A percentile compares a stretch with the other conserved stretches of the same genome.
phyloP scores from a whole-genome alignment of 2,329 filamentous ascomycete species.

The Grosmannia huntii region DNA sequence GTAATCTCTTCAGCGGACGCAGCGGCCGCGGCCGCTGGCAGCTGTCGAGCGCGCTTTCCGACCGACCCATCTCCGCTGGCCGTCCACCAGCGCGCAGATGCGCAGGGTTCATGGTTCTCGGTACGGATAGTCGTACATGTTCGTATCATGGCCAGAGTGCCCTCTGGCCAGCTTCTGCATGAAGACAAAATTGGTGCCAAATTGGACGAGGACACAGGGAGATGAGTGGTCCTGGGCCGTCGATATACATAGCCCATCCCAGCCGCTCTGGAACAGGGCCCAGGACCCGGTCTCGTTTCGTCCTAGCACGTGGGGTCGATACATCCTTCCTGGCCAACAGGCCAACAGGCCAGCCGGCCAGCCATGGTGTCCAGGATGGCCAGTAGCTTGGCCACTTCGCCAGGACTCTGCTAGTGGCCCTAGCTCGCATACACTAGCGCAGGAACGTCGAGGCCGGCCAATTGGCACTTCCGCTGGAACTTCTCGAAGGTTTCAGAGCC shows the following conservation, averaged over 20 bases:
- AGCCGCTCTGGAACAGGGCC: neutral
- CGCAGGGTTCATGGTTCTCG: neutral
- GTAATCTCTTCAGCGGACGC: neutral
- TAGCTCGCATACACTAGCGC: neutral
- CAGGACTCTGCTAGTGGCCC: neutral
- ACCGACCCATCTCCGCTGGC: neutral
- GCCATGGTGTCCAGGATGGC: no score
- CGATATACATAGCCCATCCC: neutral
- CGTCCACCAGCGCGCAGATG: neutral
- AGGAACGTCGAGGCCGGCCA: conserved; percentile 2
- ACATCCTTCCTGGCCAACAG: no score
- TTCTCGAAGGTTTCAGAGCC: conserved; percentile 4
- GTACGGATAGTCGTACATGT: neutral
- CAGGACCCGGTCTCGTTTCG: neutral
- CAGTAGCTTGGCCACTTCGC: no score
- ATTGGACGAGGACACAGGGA: no score
- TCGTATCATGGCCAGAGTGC: neutral
- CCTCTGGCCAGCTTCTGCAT: no score
- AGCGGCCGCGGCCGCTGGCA: neutral
- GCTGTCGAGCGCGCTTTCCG: neutral
- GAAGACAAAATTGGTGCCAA: no score
- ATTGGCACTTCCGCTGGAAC: neutral
- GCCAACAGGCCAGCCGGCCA: neutral
- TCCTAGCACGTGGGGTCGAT: neutral
- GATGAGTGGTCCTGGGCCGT: no score